Conservation (phyloP, 2,329 filamentous ascomycete species). For the Diaporthe humulicola region DNA sequence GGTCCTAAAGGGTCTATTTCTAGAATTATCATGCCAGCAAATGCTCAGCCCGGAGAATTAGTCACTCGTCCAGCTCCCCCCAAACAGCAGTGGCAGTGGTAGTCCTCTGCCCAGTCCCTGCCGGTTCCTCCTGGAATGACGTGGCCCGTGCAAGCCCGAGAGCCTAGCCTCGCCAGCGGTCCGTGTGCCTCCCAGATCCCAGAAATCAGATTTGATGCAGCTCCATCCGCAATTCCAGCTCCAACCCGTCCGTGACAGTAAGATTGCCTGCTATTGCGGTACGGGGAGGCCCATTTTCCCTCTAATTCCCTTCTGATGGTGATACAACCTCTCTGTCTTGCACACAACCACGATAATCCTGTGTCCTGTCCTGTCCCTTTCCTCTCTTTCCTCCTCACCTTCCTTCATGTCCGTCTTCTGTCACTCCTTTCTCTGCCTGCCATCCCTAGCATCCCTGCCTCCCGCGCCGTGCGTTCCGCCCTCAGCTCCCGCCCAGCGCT, state of each 20-base stretch:
- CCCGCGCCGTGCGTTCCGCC: not conserved
- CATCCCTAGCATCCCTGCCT: not conserved
- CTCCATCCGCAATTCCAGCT: slow-evolving; percentile 32
- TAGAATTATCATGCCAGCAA: not conserved
- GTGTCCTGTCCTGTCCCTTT: not conserved
- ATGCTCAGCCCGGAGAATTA: slow-evolving; percentile 14
- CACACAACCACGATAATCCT: slow-evolving; percentile 11
- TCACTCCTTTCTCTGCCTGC: slow-evolving; percentile 22
- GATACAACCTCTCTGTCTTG: slow-evolving; percentile 14
- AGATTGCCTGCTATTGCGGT: slow-evolving; percentile 31
- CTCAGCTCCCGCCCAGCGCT: not conserved
- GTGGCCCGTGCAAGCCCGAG: slow-evolving; percentile 29
- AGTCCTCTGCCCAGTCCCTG: not conserved
- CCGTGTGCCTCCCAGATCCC: slow-evolving; percentile 18
- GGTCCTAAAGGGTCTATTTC: slow-evolving; percentile 1
- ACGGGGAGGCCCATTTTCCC: slow-evolving; percentile 28
- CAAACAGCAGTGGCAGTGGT: not conserved
- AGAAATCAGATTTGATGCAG: slow-evolving; percentile 28
- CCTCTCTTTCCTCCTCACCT: not conserved
- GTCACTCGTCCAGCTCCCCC: not conserved
- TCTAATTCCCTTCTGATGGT: slow-evolving; percentile 26
- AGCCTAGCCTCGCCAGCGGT: slow-evolving; percentile 25
- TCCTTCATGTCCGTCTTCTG: slow-evolving; percentile 12
- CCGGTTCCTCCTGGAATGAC: slow-evolving; percentile 23
- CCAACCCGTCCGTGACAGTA: slow-evolving; percentile 16